Percentiles rank a stretch among this genome's conserved stretches.
Evolutionary conservation across 208 protist species (phyloP).

Genomic region (Entamoeba dispar): DNA sequence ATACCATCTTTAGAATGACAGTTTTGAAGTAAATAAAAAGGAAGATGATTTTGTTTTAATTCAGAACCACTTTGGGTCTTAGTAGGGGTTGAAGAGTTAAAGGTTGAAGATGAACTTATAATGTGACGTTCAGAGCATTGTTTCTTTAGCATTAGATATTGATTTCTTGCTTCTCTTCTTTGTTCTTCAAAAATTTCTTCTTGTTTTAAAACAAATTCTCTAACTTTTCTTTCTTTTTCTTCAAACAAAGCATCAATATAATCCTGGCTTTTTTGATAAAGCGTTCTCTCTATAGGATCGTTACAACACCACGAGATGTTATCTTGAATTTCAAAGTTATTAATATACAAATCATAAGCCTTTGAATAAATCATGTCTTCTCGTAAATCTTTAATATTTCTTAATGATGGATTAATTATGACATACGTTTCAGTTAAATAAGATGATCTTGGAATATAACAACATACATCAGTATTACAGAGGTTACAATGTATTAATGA

Average conservation of each 20-base stretch:
- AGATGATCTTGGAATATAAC: no score
- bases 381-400: neutral
- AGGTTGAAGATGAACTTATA: neutral
- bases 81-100: neutral
- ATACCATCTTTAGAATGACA: neutral
- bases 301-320: neutral
- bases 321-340: neutral
- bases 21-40: neutral
- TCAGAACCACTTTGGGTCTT: no score
- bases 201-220: neutral
- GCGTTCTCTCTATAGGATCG: neutral
- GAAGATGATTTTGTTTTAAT: neutral
- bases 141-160: neutral
- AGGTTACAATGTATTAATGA: neutral
- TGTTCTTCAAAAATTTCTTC: neutral
- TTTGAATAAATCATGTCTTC: neutral
- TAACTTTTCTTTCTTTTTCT: neutral
- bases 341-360: neutral
- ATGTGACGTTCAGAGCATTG: neutral
- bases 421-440: neutral
- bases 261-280: neutral
- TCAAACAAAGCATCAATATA: neutral
- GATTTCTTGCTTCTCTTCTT: neutral
- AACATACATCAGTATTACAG: neutral
- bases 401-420: neutral